Base-by-base conservation (phyloP, 352 stramenopile species). In the Phytopythium litorale region DNA sequence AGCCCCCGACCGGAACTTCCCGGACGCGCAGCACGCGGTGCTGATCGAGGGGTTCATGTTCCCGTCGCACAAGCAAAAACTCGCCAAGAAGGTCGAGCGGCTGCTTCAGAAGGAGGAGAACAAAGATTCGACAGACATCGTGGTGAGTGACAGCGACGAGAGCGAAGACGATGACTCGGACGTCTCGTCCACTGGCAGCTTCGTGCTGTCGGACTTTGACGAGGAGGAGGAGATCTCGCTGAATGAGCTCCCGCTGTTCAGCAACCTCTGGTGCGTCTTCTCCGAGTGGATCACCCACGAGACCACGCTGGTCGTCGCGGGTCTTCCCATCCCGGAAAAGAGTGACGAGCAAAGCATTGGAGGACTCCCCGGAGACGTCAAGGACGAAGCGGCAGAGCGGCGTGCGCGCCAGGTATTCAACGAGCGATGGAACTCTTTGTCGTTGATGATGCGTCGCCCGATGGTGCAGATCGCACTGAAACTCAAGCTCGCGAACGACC, bases 1-100 rank as follows among this genome's bases (percentile, higher is more conserved):
- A 16, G 64, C 68, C 2, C 80, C 81, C 0, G 68, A 78, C 11
- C 58, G 68, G 23, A 70, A 76, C 25, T 95, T 93, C 43, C 81
- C 82, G 0, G 76, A 75, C 4, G 62, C 66, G 7, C 56, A 77
- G 25, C 80, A 95, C 28, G 81, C 84, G 2, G 76, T 87, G 50
- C 68, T 89, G 21, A 93, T 95, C 38, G 87, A 95, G 60, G 87
- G 87, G 46, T 93, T 91, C 58, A 73, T 93, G 50, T 95, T 95
- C 55, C 87, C 87, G 33, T 72, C 77, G 45, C 87, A 95, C 71
- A 95, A 95, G 64, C 60, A 81, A 28, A 78, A 77, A 59, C 46
- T 90, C 23, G 86, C 84, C 7, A 91, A 89, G 49, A 89, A 88
- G 58, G 74, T 95, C 32, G 80, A 90, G 49, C 73, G 72, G 4